phyloP scores from a whole-genome alignment of 2,329 filamentous ascomycete genomes.

The Fusarium caatingaense region DNA sequence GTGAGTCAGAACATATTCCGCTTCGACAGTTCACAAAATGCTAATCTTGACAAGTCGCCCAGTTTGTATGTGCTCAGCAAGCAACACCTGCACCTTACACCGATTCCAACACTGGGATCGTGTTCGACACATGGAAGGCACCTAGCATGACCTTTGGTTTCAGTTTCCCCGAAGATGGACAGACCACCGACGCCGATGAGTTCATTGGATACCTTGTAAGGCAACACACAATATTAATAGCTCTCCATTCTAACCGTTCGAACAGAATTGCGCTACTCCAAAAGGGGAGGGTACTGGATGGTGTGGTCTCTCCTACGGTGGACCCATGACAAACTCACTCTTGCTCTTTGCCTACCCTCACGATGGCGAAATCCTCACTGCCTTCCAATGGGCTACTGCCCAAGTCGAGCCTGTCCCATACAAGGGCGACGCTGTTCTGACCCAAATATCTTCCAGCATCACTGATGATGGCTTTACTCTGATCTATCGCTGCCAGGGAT shows the following conservation, averaged over 20 bases:
- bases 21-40: neutral
- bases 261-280: conserved; percentile 13
- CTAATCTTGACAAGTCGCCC: conserved; percentile 1
- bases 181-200: conserved; percentile 14
- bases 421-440: conserved; percentile 6
- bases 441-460: conserved; percentile 17
- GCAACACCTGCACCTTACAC: neutral
- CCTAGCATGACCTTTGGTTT: conserved; percentile 12
- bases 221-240: rapidly evolving
- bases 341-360: conserved; percentile 14
- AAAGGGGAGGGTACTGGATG: conserved; percentile 5
- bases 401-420: conserved; percentile 14
- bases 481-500: conserved; percentile 19
- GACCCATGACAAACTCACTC: conserved; percentile 16
- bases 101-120: conserved; percentile 1
- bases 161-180: neutral
- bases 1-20: neutral
- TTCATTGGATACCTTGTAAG: conserved; percentile 19
- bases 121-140: conserved; percentile 13
- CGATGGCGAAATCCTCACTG: conserved; percentile 2
- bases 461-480: conserved; percentile 6
- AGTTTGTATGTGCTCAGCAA: conserved; percentile 16
- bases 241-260: neutral
- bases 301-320: conserved; percentile 20
- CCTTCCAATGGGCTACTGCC: conserved; percentile 11